phyloP scores from a whole-genome alignment of 306 rosid genomes.

The Rosa persica region DNA sequence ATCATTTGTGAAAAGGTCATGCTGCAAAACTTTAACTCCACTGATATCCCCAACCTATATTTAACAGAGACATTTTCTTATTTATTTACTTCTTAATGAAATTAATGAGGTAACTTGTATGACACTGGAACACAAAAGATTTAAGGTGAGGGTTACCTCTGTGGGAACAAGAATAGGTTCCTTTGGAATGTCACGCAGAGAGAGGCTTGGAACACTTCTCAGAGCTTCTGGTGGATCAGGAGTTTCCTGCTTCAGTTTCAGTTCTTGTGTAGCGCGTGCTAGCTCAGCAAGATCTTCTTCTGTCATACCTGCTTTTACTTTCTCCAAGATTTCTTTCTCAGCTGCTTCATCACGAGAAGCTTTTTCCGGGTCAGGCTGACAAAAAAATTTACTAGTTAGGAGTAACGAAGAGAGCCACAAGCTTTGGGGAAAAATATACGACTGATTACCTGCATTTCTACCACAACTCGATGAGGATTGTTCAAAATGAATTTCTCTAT shows the following conservation, averaged over 20 bases:
- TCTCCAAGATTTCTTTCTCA: constrained; percentile 69
- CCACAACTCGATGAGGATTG: constrained; percentile 81
- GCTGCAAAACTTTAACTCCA: constrained; percentile 83
- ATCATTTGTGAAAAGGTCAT: constrained; percentile 97
- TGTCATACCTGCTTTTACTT: constrained; percentile 81
- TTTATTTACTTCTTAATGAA: constrained; percentile 4
- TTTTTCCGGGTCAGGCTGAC: constrained; percentile 93
- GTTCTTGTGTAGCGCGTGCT: constrained; percentile 80
- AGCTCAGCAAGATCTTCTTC: constrained; percentile 86
- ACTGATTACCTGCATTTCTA: constrained; percentile 88
- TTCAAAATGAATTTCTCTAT: constrained; percentile 82
- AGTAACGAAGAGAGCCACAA: not conserved
- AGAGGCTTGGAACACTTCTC: constrained; percentile 89
- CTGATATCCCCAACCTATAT: constrained; percentile 74
- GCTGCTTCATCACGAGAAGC: constrained; percentile 80
- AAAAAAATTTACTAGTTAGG: constrained; percentile 28
- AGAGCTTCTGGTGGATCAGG: constrained; percentile 97
- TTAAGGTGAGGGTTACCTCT: constrained; percentile 53
- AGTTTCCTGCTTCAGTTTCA: constrained; percentile 87
- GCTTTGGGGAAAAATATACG: constrained; percentile 9
- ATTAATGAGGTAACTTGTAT: constrained; percentile 6
- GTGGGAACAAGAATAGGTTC: constrained; percentile 77
- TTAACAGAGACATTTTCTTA: constrained; percentile 23
- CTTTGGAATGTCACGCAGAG: constrained; percentile 88
- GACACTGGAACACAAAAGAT: constrained; percentile 15